Evolutionary conservation across 192 early-diverging fungal species (phyloP), one percentile per base, ranked within the genome.

Genomic region (Backusella macrospora): DNA sequence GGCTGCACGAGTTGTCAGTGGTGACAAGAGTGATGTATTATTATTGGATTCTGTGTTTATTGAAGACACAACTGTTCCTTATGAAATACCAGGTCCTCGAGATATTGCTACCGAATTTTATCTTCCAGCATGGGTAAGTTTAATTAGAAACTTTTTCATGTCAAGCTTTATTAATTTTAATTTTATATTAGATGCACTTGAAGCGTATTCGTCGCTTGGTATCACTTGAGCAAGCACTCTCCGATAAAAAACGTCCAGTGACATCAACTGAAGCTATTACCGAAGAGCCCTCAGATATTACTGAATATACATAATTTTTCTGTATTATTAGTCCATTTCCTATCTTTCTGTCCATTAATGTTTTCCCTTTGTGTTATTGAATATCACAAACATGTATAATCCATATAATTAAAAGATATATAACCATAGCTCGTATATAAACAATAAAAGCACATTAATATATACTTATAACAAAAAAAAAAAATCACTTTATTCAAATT

Each of bases 11-110:
- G 96, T 94, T 14, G 86, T 89, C 62, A 85, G 90, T 10, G 92
- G 92, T 73, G 95, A 97, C 81, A 95, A 96, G 83, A 86, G 87
- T 6, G 96, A 98, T 78, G 86, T 89, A 26, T 84, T 99, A 49
- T 83, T 99, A 73, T 82, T 99, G 37, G 96, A 99, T 71, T 92
- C 86, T 68, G 91, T 84, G 12, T 82, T 84, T 16, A 65, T 85
- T 26, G 87, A 89, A 65, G 84, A 89, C 71, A 84, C 86, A 8
- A 77, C 76, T 43, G 78, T 78, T 9, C 82, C 84, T 44, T 89
- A 83, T 72, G 84, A 86, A 71, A 78, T 86, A 9, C 85, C 87
- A 34, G 74, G 77, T 49, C 74, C 81, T 44, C 82, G 85, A n/a
- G 81, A 81, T 34, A 70, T 81, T 3, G 39, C 18, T 5, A 38